Conservation (phyloP, 208 protist genomes). For the Vickermania ingenoplastis region DNA sequence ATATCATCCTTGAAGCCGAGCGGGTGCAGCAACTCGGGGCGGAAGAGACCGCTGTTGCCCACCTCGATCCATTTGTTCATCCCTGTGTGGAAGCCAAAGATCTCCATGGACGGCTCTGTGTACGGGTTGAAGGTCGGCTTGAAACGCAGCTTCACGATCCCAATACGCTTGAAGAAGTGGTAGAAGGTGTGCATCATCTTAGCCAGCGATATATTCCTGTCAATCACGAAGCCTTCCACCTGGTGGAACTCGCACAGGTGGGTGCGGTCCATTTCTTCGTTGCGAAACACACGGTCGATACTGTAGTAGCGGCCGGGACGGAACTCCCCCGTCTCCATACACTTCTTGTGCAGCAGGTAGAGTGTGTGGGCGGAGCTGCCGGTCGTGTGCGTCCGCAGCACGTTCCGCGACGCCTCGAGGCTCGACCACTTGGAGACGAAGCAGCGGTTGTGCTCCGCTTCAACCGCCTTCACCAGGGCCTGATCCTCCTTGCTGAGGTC, state of each 20-base stretch:
- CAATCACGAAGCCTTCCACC: constrained; percentile 98
- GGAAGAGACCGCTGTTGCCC: constrained; percentile 98
- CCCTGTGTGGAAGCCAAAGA: constrained; percentile 96
- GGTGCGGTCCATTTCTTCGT: constrained; percentile 99
- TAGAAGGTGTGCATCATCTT: constrained; percentile 98
- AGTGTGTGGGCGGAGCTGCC: constrained; percentile 96
- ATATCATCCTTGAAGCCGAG: constrained; percentile 98
- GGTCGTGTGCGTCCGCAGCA: constrained; percentile 99
- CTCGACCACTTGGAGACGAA: constrained; percentile 93
- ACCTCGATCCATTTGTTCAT: constrained; percentile 97
- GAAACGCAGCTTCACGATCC: constrained; percentile 96
- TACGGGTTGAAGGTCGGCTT: constrained; percentile 99
- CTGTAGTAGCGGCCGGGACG: constrained; percentile 97
- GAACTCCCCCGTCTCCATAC: constrained; percentile 73
- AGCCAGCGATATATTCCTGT: constrained; percentile 94
- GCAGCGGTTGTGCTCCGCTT: constrained; percentile 90
- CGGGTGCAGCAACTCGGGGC: constrained; percentile 98
- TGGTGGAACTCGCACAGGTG: constrained; percentile 99
- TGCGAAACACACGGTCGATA: constrained; percentile 99
- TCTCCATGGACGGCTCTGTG: constrained; percentile 99
- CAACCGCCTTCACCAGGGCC: constrained; percentile 92
- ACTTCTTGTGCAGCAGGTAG: constrained; percentile 85
- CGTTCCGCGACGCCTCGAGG: constrained; percentile 94
- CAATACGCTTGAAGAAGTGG: constrained; percentile 96
- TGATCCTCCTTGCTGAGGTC: constrained; percentile 19